phyloP scores from a whole-genome alignment of 768 basidiomycete species.

The Gautieria morchelliformis region DNA sequence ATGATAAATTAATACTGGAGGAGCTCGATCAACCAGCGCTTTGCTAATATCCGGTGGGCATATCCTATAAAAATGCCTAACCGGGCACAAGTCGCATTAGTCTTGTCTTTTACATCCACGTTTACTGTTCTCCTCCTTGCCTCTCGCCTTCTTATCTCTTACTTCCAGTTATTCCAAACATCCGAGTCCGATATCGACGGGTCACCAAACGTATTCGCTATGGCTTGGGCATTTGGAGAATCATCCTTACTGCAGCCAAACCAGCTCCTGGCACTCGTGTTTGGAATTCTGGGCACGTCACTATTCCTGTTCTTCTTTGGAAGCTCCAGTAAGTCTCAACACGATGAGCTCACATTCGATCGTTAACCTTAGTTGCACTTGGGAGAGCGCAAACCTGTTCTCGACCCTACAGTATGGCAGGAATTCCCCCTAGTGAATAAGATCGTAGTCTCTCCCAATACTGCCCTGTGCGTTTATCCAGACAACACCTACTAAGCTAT shows the following conservation, averaged over 20 bases:
- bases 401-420: constrained; percentile 71
- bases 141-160: constrained; percentile 36
- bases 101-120: constrained; percentile 40
- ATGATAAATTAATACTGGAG: too few species aligned
- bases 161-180: constrained; percentile 57
- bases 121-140: constrained; percentile 38
- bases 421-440: constrained; percentile 77
- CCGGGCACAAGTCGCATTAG: constrained; percentile 43
- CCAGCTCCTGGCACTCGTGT: constrained; percentile 43
- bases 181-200: constrained; percentile 20
- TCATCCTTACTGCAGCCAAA: constrained; percentile 15
- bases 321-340: constrained; percentile 23
- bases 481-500: neutral
- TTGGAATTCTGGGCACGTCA: constrained; percentile 38
- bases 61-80: constrained; percentile 37
- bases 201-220: constrained; percentile 1
- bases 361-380: constrained; percentile 4
- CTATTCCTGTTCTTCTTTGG: constrained; percentile 45
- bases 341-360: constrained; percentile 9
- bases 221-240: constrained; percentile 10
- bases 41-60: too few species aligned
- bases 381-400: constrained; percentile 56
- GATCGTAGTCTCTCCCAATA: constrained; percentile 84
- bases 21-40: too few species aligned
- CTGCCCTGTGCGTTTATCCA: constrained; percentile 63